Evolutionary conservation across 2,329 filamentous ascomycete genomes (phyloP), one percentile per base, ranked within the genome.

Genomic region (Xylariaceae sp.): DNA sequence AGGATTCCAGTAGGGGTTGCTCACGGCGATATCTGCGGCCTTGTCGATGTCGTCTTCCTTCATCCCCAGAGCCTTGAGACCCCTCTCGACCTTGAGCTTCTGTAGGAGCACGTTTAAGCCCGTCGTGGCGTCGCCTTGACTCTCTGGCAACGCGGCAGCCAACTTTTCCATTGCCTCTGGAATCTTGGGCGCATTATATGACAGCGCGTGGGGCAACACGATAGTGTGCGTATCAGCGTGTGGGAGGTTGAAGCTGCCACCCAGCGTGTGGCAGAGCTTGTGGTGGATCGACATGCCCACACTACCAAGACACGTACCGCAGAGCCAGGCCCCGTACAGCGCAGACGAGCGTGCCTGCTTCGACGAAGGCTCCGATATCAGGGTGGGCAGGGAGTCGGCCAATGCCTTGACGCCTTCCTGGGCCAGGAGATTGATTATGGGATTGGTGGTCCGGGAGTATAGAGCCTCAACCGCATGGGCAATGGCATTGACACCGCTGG

Each of bases 141-240:
- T 74, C 2, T 59, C 72, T 0, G 75, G 75, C 8, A 80, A 50
- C 2, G 57, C 68, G 2, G 61, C 62, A 0, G 72, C 74, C 18
- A 81, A 49, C 39, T 61, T 62, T 31, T 56, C 56, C 66, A 78
- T 72, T 0, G 63, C 64, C 3, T 65, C 60, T 0, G 72, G 68
- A 2, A 77, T 65, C 1, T 56, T 58, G 0, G 73, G 71, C 1
- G 72, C 70, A 42, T 80, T 80, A 50, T 80, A 82, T 3, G 75
- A 70, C 3, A 81, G 56, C 0, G 74, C 72, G 46, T 81, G 77
- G 1, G 77, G 75, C 6, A 81, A 59, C 2, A 81, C 65, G 19
- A 75, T 69, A 0, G 75, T 75, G 46, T 82, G 78, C 0, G 76
- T 80, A 51, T 80, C 75, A 2, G 77, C 74, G 39, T 83, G 77